Base-by-base conservation (phyloP, 192 early-diverging fungal genomes). In the Borealophlyctis nickersoniae region DNA sequence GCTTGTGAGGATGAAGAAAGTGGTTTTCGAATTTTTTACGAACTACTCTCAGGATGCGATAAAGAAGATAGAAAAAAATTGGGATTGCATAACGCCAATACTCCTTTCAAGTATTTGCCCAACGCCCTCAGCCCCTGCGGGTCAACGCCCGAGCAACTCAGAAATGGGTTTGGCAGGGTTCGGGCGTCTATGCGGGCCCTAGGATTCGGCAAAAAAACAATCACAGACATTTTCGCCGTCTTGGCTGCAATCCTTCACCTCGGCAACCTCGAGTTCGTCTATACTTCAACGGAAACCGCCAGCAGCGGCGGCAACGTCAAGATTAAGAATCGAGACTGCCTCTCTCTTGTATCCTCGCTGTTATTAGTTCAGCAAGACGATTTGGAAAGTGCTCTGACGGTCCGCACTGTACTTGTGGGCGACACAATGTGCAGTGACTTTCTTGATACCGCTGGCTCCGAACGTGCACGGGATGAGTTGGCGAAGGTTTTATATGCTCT, bases 11-110 rank as follows among this genome's bases (percentile, higher is more conserved):
- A 72, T 13, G 82, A 84, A 57, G 92, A 93, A 68, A 82, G 86
- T 54, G 92, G 89, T 75, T 96, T 92, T 74, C 92, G 93, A 69
- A 84, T 93, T 27, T 90, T 96, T 65, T 92, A 96, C 77, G 86
- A 92, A 61, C 69, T 96, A 45, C 76, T 93, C 5, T 78, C 84
- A 11, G 91, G 89, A 14, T 80, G 81, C 0, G 79, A 84, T 23
- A 60, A 76, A 24, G 89, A 92, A 62, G 92, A 96, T 75, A 88
- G 85, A 54, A 52, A 83, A 5, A 70, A 82, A 53, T 87, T 90
- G 64, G 81, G 79, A 31, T 75, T 95, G 27, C 45, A 32, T 4
- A 73, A 74, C 4, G 82, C 89, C 14, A 68, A 70, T 4, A 59
- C 57, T 33, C 22, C 49, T 3, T 76, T 66, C 45, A 51, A 59